A percentile compares a stretch with the other conserved stretches of the same genome.
Conservation (phyloP, 192 early-diverging fungal genomes). For the Podila clonocystis region DNA sequence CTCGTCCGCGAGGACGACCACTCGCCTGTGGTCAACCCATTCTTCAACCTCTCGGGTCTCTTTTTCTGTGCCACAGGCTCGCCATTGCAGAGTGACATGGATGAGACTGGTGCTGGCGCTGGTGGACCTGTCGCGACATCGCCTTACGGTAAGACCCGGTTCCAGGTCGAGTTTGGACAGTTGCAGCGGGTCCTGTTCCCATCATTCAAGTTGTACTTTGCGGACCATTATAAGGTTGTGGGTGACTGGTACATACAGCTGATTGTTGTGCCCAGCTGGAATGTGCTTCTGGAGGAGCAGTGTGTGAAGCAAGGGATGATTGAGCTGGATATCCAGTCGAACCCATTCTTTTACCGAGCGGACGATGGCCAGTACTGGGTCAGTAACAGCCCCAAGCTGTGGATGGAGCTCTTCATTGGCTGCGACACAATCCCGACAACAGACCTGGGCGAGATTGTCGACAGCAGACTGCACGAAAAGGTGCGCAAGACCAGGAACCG, state of each 20-base stretch:
- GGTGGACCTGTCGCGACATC: constrained; percentile 46
- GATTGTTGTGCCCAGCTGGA: constrained; percentile 51
- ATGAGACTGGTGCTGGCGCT: constrained; percentile 45
- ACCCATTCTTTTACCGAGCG: constrained; percentile 49
- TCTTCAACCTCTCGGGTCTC: constrained; percentile 46
- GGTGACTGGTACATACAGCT: constrained; percentile 51
- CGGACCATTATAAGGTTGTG: constrained; percentile 47
- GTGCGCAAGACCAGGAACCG: constrained; percentile 48
- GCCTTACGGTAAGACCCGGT: constrained; percentile 41
- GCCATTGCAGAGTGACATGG: constrained; percentile 27
- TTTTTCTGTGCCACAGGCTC: constrained; percentile 51
- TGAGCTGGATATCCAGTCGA: constrained; percentile 36
- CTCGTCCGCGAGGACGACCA: constrained; percentile 49
- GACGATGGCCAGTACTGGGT: constrained; percentile 50
- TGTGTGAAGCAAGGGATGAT: constrained; percentile 44
- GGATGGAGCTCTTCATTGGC: constrained; percentile 53
- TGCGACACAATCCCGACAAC: constrained; percentile 51
- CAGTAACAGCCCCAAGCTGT: constrained; percentile 46
- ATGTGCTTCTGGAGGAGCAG: constrained; percentile 36
- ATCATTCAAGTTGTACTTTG: constrained; percentile 47
- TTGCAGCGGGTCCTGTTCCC: constrained; percentile 41
- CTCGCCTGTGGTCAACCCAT: constrained; percentile 41
- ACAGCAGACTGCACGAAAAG: constrained; percentile 46
- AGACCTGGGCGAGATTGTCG: constrained; percentile 42
- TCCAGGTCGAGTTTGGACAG: constrained; percentile 51